Base-by-base conservation (phyloP, 495 filamentous ascomycete species). In the Talaromyces thailandensis region DNA sequence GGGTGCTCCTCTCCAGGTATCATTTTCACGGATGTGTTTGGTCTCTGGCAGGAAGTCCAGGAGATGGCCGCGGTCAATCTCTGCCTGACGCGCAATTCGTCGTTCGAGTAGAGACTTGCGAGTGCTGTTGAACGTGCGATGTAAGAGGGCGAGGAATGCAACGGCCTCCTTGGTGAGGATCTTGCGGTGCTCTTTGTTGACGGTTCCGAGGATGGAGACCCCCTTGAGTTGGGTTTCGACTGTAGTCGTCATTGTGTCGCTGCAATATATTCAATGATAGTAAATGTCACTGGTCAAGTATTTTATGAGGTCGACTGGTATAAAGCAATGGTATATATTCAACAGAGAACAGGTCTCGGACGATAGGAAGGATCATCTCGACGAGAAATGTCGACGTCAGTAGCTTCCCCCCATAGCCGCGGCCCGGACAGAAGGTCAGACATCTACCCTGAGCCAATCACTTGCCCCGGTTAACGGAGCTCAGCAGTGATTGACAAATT, bases 11-110 rank as follows among this genome's bases (percentile, higher is more conserved):
- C 87, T 92, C 94, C 94, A 99, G 69, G 92, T 84, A 72, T 88
- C 86, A 73, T 96, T 88, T 68, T 97, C 93, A 67, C 94, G 91
- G 76, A 99, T 94, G 79, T 93, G 89, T 74, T 87, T 91, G 29
- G 95, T 98, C 83, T 98, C 91, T 64, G 93, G 90, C 35, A 98
- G 86, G 81, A 99, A 99, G 76, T 96, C 92, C 62, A 87, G 92
- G n/a, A 97, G 83, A 35, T 82, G 70, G 63, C 94, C 94, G 73
- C 88, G 90, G 79, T 99, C 95, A 64, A 98, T 86, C 81, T 97
- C 92, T 62, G 89, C 89, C 81, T 99, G 94, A 72, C 95, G 91
- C 64, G 86, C 77, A 67, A 87, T 80, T 60, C 94, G 91, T 68
- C 92, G 88, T 73, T 96, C 86, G 24, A 98, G 84, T 45, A 98